These are phyloP conservation scores for Penicillium sclerotigenum DNA, from an alignment of 2,329 filamentous ascomycete species.

Conservation along the genomic window DNA sequence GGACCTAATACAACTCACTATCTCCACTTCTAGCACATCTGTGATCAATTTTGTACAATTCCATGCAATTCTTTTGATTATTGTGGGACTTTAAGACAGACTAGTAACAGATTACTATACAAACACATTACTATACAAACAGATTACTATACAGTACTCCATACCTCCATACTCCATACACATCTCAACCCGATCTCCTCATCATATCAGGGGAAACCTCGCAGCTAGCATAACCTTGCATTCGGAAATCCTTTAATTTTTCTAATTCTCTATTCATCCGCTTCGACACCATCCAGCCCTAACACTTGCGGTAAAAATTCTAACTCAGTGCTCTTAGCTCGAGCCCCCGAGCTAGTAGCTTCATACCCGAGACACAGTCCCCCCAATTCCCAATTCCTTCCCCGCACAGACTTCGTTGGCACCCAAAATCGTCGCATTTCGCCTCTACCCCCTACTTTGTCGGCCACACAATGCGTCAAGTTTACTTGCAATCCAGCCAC, in stretches of 20 bases:
- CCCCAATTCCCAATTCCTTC: constrained; percentile 1
- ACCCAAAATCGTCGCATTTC: constrained; percentile 15
- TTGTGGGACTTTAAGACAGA: neutral
- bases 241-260: neutral
- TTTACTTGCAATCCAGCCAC: constrained; percentile 13
- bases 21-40: neutral
- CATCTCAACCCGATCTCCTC: constrained; percentile 7
- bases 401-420: constrained; percentile 19
- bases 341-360: neutral
- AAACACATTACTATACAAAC: no score
- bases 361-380: neutral
- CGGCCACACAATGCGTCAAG: constrained; percentile 38
- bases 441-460: constrained; percentile 19
- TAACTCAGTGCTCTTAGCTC: neutral
- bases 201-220: constrained; percentile 17
- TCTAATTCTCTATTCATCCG: neutral
- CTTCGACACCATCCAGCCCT: neutral
- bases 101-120: no score
- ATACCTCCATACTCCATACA: neutral
- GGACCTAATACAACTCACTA: neutral
- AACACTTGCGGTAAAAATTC: constrained; percentile 5
- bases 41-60: neutral
- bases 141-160: constrained; percentile 1
- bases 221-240: constrained; percentile 6
- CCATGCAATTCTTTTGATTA: neutral